Percentiles rank a stretch among this genome's conserved stretches.
Evolutionary conservation across 495 filamentous ascomycete species (phyloP).

Genomic region (Talaromyces stipitatus): DNA sequence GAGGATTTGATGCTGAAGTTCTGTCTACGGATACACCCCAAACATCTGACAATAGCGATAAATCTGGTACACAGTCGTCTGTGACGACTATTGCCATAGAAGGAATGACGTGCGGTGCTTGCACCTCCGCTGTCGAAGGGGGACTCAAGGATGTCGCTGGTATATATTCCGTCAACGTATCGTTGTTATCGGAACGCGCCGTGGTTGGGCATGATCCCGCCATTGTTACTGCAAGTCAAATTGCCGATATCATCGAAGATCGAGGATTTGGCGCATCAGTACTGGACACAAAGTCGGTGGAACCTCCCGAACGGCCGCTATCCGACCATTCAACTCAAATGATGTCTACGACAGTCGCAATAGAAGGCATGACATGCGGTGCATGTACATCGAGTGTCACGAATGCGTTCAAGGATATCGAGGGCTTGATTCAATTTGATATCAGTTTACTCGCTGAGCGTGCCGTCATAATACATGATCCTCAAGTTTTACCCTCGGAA

Average conservation of each 20-base stretch:
- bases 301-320: constrained; percentile 17
- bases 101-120: constrained; percentile 97
- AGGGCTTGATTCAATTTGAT: constrained; percentile 79
- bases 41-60: constrained; percentile 20
- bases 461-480: constrained; percentile 82
- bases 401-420: constrained; percentile 66
- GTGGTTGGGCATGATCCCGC: constrained; percentile 71
- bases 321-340: constrained; percentile 34
- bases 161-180: constrained; percentile 78
- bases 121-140: constrained; percentile 82
- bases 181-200: constrained; percentile 61
- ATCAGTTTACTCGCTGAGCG: constrained; percentile 89
- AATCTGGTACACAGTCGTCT: constrained; percentile 31
- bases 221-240: constrained; percentile 56
- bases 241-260: constrained; percentile 86
- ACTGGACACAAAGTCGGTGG: constrained; percentile 37
- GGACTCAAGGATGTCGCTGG: constrained; percentile 67
- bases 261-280: constrained; percentile 86
- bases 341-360: constrained; percentile 69
- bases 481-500: constrained; percentile 55
- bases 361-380: constrained; percentile 96
- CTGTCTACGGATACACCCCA: constrained; percentile 67
- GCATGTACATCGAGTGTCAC: constrained; percentile 91
- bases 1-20: constrained; percentile 92
- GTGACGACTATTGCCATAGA: constrained; percentile 84